These are phyloP conservation scores for Seminavis robusta DNA, from an alignment of 108 stramenopile species.

Conservation along the genomic window DNA sequence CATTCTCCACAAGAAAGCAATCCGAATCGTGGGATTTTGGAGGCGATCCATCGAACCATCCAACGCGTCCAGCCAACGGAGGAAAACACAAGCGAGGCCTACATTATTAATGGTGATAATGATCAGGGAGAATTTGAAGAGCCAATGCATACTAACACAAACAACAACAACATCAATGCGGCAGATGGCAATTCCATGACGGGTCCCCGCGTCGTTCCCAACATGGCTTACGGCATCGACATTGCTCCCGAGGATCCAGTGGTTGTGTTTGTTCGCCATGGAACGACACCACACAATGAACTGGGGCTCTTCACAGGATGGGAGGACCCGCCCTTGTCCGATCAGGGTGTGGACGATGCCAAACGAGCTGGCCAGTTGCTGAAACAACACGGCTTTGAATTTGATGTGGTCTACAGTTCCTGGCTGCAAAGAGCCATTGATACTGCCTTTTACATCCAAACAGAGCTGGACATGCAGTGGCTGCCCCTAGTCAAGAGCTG, in stretches of 20 bases:
- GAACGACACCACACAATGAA: conserved; percentile 71
- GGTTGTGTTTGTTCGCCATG: conserved; percentile 71
- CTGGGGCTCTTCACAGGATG: conserved; percentile 78
- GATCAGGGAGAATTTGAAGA: conserved; percentile 43
- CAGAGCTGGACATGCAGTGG: not conserved
- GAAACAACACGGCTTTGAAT: conserved; percentile 59
- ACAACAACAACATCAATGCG: not conserved
- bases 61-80: too few species aligned
- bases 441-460: conserved; percentile 19
- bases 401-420: conserved; percentile 87
- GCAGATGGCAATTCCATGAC: not conserved
- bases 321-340: conserved; percentile 45
- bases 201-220: too few species aligned
- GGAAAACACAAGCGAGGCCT: too few species aligned
- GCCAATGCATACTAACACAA: not conserved
- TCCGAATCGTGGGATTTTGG: too few species aligned
- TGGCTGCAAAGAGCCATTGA: conserved; percentile 75
- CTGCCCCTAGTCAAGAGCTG: too few species aligned
- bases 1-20: too few species aligned
- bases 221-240: not conserved
- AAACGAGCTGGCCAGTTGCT: conserved; percentile 51
- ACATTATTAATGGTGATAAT: conserved; percentile 22
- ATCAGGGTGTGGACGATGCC: conserved; percentile 61
- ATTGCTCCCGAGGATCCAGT: conserved; percentile 35
- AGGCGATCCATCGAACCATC: too few species aligned